A percentile compares a stretch with the other conserved stretches of the same genome.
phyloP scores from a whole-genome alignment of 1,284 basidiomycete genomes.

The Pyrrhoderma lamaoense region DNA sequence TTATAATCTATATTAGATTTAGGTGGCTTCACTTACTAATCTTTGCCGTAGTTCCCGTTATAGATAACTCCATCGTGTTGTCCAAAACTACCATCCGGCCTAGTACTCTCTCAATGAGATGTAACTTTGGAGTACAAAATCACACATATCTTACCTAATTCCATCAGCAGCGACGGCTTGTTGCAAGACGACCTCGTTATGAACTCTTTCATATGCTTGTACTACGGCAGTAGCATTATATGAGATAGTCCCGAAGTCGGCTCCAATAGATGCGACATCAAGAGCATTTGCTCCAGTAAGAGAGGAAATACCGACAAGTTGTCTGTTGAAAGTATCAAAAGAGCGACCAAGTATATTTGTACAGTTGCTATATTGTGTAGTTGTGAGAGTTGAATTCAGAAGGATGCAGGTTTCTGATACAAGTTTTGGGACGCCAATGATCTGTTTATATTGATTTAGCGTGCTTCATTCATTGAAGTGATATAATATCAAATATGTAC shows the following conservation, averaged over 20 bases:
- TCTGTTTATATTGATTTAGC: too few relatives aligned
- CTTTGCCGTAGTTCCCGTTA: constrained; percentile 61
- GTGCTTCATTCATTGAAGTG: constrained; percentile 2
- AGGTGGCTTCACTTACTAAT: constrained; percentile 38
- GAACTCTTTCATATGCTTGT: constrained; percentile 43
- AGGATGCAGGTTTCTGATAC: constrained; percentile 53
- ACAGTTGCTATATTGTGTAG: constrained; percentile 39
- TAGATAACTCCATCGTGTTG: constrained; percentile 57
- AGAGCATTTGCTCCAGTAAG: constrained; percentile 58
- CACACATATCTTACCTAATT: constrained; percentile 32
- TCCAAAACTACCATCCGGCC: constrained; percentile 54
- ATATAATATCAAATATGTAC: constrained; percentile 4
- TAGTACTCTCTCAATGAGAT: too few relatives aligned
- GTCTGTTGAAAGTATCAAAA: constrained; percentile 41
- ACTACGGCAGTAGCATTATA: constrained; percentile 35
- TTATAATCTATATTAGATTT: constrained; percentile 1
- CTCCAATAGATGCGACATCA: constrained; percentile 50
- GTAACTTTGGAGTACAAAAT: too few relatives aligned
- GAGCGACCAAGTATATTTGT: constrained; percentile 43
- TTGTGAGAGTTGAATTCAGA: constrained; percentile 38
- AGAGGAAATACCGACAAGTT: constrained; percentile 37
- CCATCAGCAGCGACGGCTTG: constrained; percentile 43
- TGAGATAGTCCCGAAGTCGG: constrained; percentile 43
- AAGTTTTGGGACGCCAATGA: constrained; percentile 51
- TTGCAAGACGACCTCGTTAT: constrained; percentile 42